These are phyloP conservation scores for Verticillium alfalfae DNA, from an alignment of 2,329 filamentous ascomycete genomes.

Conservation along the genomic window DNA sequence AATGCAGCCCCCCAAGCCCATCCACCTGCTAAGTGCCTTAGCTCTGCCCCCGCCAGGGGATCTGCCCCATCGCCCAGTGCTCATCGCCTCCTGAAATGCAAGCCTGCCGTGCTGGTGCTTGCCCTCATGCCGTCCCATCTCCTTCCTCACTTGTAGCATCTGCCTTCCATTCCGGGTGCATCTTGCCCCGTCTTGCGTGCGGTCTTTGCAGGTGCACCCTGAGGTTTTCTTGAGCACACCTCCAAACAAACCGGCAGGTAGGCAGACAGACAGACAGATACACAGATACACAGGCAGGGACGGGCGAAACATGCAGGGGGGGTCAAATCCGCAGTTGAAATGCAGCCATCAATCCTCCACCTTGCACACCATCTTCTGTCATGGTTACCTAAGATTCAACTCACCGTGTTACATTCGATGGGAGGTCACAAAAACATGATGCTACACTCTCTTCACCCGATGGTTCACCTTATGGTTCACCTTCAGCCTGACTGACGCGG, in stretches of 20 bases:
- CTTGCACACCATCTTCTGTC: not conserved
- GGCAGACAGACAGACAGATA: too few species aligned
- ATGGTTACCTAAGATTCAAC: not conserved
- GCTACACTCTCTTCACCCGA: not conserved
- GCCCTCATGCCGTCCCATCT: not conserved
- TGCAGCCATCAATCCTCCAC: not conserved
- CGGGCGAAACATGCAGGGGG: too few species aligned
- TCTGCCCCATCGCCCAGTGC: not conserved
- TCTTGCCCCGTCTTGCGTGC: not conserved
- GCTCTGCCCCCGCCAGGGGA: not conserved
- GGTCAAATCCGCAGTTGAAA: too few species aligned
- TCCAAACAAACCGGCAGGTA: too few species aligned
- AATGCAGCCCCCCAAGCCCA: not conserved
- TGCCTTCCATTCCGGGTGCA: not conserved
- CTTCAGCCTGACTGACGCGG: not conserved
- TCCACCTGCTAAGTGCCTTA: not conserved
- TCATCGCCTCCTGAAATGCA: not conserved
- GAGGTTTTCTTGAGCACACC: too few species aligned
- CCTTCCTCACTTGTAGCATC: not conserved
- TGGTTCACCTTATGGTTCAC: too few species aligned
- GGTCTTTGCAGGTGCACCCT: not conserved
- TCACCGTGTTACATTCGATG: not conserved
- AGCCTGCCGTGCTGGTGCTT: not conserved
- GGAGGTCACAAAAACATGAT: not conserved
- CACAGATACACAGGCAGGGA: too few species aligned